Base-by-base conservation (phyloP, 805 yeast species). In the Metschnikowia hibisci region DNA sequence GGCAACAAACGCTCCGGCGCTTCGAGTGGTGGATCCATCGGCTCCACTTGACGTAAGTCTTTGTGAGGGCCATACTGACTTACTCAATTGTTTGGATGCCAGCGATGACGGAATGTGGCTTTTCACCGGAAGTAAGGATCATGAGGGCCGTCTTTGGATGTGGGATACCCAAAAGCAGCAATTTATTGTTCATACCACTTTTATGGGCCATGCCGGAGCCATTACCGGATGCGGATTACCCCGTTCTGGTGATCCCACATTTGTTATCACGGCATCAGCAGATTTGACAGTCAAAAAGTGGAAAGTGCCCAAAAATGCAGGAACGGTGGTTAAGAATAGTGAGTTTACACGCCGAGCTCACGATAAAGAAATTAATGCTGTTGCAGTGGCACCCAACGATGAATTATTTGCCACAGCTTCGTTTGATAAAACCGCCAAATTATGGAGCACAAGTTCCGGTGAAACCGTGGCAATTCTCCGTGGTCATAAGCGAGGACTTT, bases 321-420 rank as follows among this genome's bases (percentile, higher is more conserved):
- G 55, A 48, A 41, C 28, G 54, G 43, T 57, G 3, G 73, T 86
- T 6, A 80, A 74, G 53, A 68, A 73, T 2, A 85, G 96, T 2
- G 88, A 82, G 42, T 93, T 84, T 63, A 93, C 99, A 0, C 80
- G 96, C 71, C 80, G 90, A 57, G 98, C 97, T 1, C 99, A 93
- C 62, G 98, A 93, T 43, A 93, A 91, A 62, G 96, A 93, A 63
- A 93, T 93, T 47, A 95, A 93, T 57, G 77, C 91, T 2, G 67
- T 93, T 41, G 96, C 89, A 51, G 72, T 93, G 4, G 76, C 97
- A n/a, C 96, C 96, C 13, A 87, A 89, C 57, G 95, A 91, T 63
- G 84, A 82, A 50, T 71, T 76, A 39, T 82, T 93, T 57, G 98
- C 96, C 0, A 84, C 97, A 1, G 98, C 96, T 2, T 86, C 96